Percentiles rank a stretch among this genome's conserved stretches.
Conservation (phyloP, 148 eudicot species). For the Rhododendron henanense region DNA sequence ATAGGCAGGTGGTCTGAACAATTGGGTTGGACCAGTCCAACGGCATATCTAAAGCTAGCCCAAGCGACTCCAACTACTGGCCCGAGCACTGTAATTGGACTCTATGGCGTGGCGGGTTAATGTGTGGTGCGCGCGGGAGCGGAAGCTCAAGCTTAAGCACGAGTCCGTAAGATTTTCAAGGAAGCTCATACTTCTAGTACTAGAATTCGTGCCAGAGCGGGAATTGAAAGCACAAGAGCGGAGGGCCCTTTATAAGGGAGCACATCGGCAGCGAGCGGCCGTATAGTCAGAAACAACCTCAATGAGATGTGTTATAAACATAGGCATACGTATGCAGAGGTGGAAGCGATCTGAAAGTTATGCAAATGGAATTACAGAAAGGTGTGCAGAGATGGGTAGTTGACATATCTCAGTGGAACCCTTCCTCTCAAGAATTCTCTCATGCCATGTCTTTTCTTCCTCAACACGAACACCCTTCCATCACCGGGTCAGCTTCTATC, state of each 20-base stretch:
- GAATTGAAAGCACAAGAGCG: too few relatives aligned
- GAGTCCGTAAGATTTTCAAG: too few relatives aligned
- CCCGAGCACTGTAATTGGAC: not conserved
- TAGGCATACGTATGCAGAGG: not conserved
- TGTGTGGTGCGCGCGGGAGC: too few relatives aligned
- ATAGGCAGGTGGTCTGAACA: too few relatives aligned
- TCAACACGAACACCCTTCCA: slow-evolving; percentile 44
- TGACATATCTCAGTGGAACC: slow-evolving; percentile 68
- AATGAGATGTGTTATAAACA: too few relatives aligned
- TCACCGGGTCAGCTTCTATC: slow-evolving; percentile 38
- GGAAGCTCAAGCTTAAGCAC: too few relatives aligned
- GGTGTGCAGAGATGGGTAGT: slow-evolving; percentile 76
- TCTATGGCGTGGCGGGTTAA: too few relatives aligned
- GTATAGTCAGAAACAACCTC: too few relatives aligned
- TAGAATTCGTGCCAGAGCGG: too few relatives aligned
- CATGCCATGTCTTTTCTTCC: slow-evolving; percentile 60
- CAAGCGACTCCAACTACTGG: not conserved
- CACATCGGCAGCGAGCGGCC: too few relatives aligned
- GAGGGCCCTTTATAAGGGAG: too few relatives aligned
- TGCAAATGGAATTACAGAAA: slow-evolving; percentile 30
- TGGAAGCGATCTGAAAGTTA: not conserved
- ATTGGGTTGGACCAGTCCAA: not conserved
- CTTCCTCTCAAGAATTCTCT: slow-evolving; percentile 43
- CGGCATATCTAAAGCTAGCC: not conserved
- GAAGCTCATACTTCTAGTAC: too few relatives aligned